Percentiles rank a stretch among this genome's conserved stretches.
Conservation (phyloP, 2,329 filamentous ascomycete genomes). For the Fragosphaeria purpurea region DNA sequence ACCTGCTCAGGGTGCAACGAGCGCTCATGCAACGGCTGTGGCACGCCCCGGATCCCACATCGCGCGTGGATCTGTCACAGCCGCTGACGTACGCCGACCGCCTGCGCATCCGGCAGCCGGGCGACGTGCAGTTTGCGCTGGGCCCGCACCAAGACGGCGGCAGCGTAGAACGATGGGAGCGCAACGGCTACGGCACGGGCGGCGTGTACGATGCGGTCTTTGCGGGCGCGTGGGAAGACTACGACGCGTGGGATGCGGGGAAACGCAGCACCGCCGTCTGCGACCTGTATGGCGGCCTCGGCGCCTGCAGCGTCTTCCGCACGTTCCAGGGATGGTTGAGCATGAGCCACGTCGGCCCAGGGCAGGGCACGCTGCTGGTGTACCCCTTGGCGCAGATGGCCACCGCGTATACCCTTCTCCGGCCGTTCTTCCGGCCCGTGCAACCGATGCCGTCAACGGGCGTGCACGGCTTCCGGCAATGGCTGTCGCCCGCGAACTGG, state of each 20-base stretch:
- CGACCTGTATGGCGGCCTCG: slow-evolving; percentile 71
- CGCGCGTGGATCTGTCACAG: slow-evolving; percentile 21
- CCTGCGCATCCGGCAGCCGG: slow-evolving; percentile 60
- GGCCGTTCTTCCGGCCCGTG: slow-evolving; percentile 67
- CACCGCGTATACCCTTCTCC: slow-evolving; percentile 69
- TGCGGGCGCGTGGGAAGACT: slow-evolving; percentile 65
- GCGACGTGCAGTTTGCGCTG: slow-evolving; percentile 59
- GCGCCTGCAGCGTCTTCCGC: slow-evolving; percentile 74
- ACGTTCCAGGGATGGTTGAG: slow-evolving; percentile 86
- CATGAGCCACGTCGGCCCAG: slow-evolving; percentile 62
- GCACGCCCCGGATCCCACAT: slow-evolving; percentile 31
- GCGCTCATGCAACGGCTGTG: slow-evolving; percentile 54
- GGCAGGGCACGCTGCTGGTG: slow-evolving; percentile 71
- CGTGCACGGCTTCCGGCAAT: slow-evolving; percentile 18
- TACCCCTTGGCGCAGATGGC: slow-evolving; percentile 68
- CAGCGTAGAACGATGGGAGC: slow-evolving; percentile 66
- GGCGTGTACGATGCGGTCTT: slow-evolving; percentile 66
- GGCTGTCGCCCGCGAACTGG: slow-evolving; percentile 34
- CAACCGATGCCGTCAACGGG: slow-evolving; percentile 6
- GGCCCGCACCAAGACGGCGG: slow-evolving; percentile 68
- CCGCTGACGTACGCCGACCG: slow-evolving; percentile 62
- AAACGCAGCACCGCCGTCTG: slow-evolving; percentile 57
- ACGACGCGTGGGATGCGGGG: slow-evolving; percentile 73
- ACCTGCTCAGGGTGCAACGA: slow-evolving; percentile 50
- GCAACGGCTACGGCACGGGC: slow-evolving; percentile 53